Base-by-base conservation (phyloP, 2,329 filamentous ascomycete species). In the Dactylellina cionopaga region DNA sequence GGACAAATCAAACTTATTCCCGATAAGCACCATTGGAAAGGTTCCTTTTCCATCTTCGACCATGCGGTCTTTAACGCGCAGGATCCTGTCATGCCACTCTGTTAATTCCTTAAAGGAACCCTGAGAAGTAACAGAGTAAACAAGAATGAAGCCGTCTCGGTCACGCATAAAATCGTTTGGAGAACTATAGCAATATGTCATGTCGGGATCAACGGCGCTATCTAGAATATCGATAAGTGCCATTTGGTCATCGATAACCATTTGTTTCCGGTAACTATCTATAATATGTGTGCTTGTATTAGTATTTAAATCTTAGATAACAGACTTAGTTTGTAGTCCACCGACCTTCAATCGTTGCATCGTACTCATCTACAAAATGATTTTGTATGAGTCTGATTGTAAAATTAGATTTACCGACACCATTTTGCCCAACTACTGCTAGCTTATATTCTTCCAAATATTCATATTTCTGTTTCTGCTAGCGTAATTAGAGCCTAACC, bases 241-340 rank as follows among this genome's bases (percentile, higher is more conserved):
- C 77, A 97, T 92, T 83, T 98, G 94, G 78, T 97, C 94, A 81
- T 99, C 95, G 81, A 99, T 96, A 77, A 96, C 90, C 81, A 94
- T 98, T 86, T 98, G 95, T 89, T 99, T 99, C 84, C 95, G 92
- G 86, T 99, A 98, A 75, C 95, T 98, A 81, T 98, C 95, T 98
- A 81, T 54, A n/a, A n/a, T n/a, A n/a, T n/a, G 13, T 3, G 35
- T 33, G 25, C 25, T 17, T 6, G 15, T 27, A 25, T 47, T 29
- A 47, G 44, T 24, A 27, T n/a, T 47, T 3, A 25, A 47, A 25
- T 27, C n/a, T 13, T 19, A 47, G 3, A 51, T 35, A 19, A 22
- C 11, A 4, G 27, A 15, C 9, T 51, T 47, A 7, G 10, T 13
- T 46, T 9, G 7, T 46, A 25, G 37, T 52, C 33, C 35, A 73